Base-by-base conservation (phyloP, 768 basidiomycete genomes). In the Hypholoma fasciculare region DNA sequence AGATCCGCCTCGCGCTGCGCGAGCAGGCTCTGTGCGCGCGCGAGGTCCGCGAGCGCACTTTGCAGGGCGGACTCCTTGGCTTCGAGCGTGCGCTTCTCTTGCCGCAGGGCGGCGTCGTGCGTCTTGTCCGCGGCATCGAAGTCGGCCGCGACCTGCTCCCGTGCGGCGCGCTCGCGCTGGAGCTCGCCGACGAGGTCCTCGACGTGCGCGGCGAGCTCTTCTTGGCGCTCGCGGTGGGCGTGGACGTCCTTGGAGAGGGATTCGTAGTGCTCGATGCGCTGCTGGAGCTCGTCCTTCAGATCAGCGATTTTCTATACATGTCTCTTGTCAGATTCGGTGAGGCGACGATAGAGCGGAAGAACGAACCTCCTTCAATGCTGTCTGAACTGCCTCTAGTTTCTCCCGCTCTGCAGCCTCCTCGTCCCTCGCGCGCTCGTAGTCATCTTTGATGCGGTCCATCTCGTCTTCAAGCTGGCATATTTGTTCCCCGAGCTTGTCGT, bases 401-500 rank as follows among this genome's bases (percentile, higher is more conserved):
- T 90, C 89, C 23, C 82, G 77, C 65, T 90, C 92, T n/a, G 82
- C 81, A 8, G 72, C 77, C 47, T 88, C 86, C n/a, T 94, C 91
- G 57, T 94, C 89, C 52, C 85, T 81, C 39, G 85, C 61, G 8
- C 82, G 77, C 38, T 89, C 86, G 50, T 78, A 76, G 48, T 93
- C 89, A 63, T 93, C 91, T 66, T 82, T 85, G 50, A 90, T 69
- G 30, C 84, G 78, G 60, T 96, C 93, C 53, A 87, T 83, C 66
- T 94, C 90, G 59, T 96, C 93, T 68, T 98, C 96, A 1, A 96
- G 82, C 44, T 85, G 76, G 71, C 90, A 94, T 8, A 97, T 83
- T 54, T 87, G 85, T 59, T 92, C 87, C 5, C 92, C 85, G 46
- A 96, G 83, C 58, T 82, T 85, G 67, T 94, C 88, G 20, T 96